Evolutionary conservation across 2,329 filamentous ascomycete genomes (phyloP).

Genomic region (Cladobotryum mycophilum): DNA sequence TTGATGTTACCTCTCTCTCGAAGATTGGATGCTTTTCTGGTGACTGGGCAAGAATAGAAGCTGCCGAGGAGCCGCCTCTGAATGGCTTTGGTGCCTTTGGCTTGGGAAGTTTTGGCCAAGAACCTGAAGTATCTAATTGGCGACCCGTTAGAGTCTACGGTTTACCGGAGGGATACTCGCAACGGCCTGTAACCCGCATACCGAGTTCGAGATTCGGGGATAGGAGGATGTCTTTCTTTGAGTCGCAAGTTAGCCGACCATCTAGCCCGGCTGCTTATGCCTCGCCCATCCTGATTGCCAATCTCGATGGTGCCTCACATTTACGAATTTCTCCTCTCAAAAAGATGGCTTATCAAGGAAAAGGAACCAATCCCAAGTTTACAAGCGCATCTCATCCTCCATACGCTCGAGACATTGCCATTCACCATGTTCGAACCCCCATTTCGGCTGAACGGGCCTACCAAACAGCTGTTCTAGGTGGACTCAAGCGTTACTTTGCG

Average conservation of each 20-base stretch:
- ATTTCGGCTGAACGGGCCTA: constrained; percentile 78
- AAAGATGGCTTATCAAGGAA: constrained; percentile 42
- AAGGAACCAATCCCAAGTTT: constrained; percentile 50
- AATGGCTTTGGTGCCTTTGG: constrained; percentile 63
- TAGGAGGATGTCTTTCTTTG: constrained; percentile 56
- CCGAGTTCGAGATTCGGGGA: constrained; percentile 47
- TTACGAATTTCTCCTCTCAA: constrained; percentile 70
- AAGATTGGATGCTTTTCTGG: constrained; percentile 95
- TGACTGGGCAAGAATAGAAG: constrained; percentile 87
- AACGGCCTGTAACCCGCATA: constrained; percentile 55
- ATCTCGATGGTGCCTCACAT: constrained; percentile 72
- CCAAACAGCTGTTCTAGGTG: constrained; percentile 79
- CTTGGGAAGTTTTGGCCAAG: constrained; percentile 53
- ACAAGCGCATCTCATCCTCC: constrained; percentile 50
- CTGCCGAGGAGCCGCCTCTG: constrained; percentile 63
- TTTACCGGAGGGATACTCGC: constrained; percentile 68
- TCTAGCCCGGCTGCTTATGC: constrained; percentile 61
- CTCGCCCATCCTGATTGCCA: constrained; percentile 81
- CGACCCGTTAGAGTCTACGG: constrained; percentile 85
- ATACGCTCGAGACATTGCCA: constrained; percentile 68
- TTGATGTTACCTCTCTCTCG: constrained; percentile 77
- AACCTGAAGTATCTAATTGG: constrained; percentile 61
- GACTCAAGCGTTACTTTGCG: constrained; percentile 84
- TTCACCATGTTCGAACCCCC: constrained; percentile 84
- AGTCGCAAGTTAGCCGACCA: constrained; percentile 59